Percentiles rank a stretch among this genome's conserved stretches.
phyloP scores from a whole-genome alignment of 169 alveolate genomes.

The Cryptosporidium bovis region DNA sequence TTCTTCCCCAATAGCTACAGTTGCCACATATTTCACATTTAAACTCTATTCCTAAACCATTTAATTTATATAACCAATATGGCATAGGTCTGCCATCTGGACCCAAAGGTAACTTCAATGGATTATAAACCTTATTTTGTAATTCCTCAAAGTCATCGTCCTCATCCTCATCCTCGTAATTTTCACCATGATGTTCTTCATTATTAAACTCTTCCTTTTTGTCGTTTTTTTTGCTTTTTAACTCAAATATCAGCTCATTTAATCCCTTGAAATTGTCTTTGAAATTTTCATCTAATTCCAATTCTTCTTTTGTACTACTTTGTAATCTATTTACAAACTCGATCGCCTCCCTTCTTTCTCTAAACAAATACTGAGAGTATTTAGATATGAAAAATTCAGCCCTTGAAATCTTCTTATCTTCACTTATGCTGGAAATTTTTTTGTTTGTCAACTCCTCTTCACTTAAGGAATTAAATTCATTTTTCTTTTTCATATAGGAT shows the following conservation, averaged over 20 bases:
- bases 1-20: conserved; percentile 99
- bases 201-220: conserved; percentile 16
- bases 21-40: conserved; percentile 99
- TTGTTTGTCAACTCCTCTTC: conserved; percentile 83
- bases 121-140: conserved; percentile 94
- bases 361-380: conserved; percentile 86
- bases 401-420: conserved; percentile 85
- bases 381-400: conserved; percentile 85
- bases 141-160: conserved; percentile 85
- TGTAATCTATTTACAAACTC: conserved; percentile 88
- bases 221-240: neutral
- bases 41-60: conserved; percentile 97
- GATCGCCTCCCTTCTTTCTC: conserved; percentile 87
- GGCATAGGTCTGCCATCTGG: conserved; percentile 99
- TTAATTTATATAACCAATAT: conserved; percentile 98
- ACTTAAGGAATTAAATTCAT: conserved; percentile 84
- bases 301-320: conserved; percentile 83
- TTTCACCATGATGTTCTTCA: conserved; percentile 19
- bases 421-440: conserved; percentile 80
- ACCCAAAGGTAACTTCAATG: conserved; percentile 97
- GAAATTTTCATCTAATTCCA: conserved; percentile 80
- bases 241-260: conserved; percentile 55
- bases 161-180: conserved; percentile 61
- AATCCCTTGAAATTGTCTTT: conserved; percentile 63
- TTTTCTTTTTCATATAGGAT: conserved; percentile 80